Evolutionary conservation across 225 moss, liverwort and hornwort species (phyloP).

Genomic region (Rhytidiadelphus loreus): DNA sequence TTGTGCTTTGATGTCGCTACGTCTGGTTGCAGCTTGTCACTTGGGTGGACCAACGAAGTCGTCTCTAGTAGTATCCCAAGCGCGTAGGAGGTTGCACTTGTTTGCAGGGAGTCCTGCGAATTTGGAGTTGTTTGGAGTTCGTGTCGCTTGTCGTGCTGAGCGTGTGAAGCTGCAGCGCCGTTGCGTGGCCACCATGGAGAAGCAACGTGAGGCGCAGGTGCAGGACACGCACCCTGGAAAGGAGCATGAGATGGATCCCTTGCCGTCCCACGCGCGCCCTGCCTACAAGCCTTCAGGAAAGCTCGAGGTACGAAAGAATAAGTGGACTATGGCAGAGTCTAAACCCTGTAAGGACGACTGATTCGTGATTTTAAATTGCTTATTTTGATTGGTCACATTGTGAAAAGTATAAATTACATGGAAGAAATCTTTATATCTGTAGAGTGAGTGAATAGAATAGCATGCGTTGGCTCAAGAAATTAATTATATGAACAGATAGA

Average conservation of each 20-base stretch:
- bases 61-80: not conserved
- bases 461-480: not conserved
- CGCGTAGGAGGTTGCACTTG: not conserved
- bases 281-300: slow-evolving; percentile 40
- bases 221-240: slow-evolving; percentile 61
- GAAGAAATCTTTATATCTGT: not conserved
- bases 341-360: not conserved
- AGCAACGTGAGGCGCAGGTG: slow-evolving; percentile 32
- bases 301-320: slow-evolving; percentile 34
- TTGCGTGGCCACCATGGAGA: slow-evolving; percentile 13
- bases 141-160: not conserved
- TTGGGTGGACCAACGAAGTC: not conserved
- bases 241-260: slow-evolving; percentile 56
- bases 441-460: not conserved
- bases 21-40: slow-evolving; percentile 1
- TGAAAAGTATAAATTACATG: too few species aligned
- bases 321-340: not conserved
- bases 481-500: not conserved
- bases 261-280: slow-evolving; percentile 16
- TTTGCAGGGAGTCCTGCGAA: not conserved
- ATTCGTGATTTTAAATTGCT: too few species aligned
- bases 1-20: not conserved
- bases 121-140: not conserved
- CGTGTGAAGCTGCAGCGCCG: not conserved
- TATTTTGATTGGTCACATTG: not conserved